Percentiles rank a stretch among this genome's conserved stretches.
Conservation (phyloP, 2,329 filamentous ascomycete genomes). For the Ambrosiella cleistominuta region DNA sequence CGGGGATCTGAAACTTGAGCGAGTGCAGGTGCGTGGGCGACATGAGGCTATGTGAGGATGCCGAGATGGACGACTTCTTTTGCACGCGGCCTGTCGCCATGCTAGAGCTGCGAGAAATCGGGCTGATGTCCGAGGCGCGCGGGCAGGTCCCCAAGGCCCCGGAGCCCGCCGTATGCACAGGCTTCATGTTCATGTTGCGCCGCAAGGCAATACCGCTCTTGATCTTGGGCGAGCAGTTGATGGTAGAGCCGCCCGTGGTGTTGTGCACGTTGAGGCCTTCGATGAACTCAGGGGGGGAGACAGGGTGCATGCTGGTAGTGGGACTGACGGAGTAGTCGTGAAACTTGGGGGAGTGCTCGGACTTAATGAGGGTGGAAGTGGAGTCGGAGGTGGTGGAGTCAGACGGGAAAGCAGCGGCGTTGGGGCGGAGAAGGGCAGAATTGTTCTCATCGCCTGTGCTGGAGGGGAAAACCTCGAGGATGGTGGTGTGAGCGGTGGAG, state of each 20-base stretch:
- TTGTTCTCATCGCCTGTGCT: conserved; percentile 17
- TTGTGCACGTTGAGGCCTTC: background rate
- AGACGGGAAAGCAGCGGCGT: conserved; percentile 20
- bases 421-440: conserved; percentile 22
- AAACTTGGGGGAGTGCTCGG: background rate
- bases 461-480: conserved; percentile 20
- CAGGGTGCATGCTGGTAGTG: background rate
- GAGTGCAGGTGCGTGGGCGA: background rate
- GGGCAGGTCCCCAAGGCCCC: background rate
- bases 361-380: background rate
- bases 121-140: background rate
- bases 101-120: background rate
- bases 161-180: background rate
- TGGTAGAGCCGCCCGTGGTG: background rate
- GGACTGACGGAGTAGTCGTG: background rate
- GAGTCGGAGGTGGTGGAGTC: background rate
- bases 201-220: background rate
- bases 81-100: background rate
- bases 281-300: background rate
- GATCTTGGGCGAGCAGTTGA: background rate
- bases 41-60: background rate
- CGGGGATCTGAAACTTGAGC: background rate
- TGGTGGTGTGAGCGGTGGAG: conserved; percentile 4
- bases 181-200: conserved; percentile 1
- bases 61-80: background rate